These are phyloP conservation scores for Penicillium sp. DNA, from an alignment of 2,329 filamentous ascomycete species.

Conservation along the genomic window DNA sequence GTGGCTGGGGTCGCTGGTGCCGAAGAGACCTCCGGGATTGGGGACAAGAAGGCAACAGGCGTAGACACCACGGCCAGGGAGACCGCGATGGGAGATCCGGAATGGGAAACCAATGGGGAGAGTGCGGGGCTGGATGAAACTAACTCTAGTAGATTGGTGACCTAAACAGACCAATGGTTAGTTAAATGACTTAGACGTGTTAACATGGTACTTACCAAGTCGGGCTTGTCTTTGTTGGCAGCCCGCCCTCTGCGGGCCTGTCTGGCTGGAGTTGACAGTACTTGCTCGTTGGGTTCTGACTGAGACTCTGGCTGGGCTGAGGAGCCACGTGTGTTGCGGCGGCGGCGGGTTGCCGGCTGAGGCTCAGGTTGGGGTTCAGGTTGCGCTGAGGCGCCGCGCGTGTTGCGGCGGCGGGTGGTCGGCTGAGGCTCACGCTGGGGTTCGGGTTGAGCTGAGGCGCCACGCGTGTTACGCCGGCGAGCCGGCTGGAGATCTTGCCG, in stretches of 20 bases:
- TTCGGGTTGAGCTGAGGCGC: conserved; percentile 17
- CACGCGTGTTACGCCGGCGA: conserved; percentile 14
- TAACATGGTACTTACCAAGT: neutral
- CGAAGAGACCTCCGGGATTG: too few species aligned
- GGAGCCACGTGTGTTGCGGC: too few species aligned
- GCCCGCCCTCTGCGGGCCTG: neutral
- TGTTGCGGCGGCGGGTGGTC: too few species aligned
- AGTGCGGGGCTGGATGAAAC: neutral
- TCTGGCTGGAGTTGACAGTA: conserved; percentile 1
- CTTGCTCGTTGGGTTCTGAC: neutral
- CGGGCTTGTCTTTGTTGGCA: neutral
- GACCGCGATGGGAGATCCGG: neutral
- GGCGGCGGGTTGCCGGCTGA: too few species aligned
- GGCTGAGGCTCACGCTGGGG: too few species aligned
- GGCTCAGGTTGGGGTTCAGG: too few species aligned
- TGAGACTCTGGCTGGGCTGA: neutral
- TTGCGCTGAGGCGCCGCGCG: too few species aligned
- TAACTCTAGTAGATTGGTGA: neutral
- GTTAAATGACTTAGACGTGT: neutral
- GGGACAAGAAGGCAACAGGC: too few species aligned
- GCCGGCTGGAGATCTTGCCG: too few species aligned
- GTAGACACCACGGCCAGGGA: too few species aligned
- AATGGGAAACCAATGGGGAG: neutral
- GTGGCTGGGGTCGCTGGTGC: too few species aligned
- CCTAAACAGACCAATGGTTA: neutral